Evolutionary conservation across 768 basidiomycete species (phyloP).

Genomic region (Kwoniella heveanensis): DNA sequence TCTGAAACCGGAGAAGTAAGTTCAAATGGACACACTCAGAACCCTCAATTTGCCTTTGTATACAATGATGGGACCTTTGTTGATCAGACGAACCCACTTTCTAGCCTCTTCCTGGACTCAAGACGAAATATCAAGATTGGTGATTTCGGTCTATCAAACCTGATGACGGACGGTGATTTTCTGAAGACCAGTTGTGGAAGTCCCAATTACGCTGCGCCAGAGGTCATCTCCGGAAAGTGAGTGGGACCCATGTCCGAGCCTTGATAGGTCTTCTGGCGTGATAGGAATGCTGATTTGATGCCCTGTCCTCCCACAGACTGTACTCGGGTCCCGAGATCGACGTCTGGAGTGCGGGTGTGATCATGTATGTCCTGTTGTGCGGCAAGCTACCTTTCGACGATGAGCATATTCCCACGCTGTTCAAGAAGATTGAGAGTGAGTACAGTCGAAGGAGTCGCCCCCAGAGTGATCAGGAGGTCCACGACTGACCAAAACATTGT

Average conservation of each 20-base stretch:
- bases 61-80: too few relatives aligned
- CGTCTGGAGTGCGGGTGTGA: constrained; percentile 98
- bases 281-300: neutral
- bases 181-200: constrained; percentile 96
- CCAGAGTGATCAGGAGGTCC: neutral
- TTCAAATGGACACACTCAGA: too few relatives aligned
- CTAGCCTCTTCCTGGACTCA: constrained; percentile 56
- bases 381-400: constrained; percentile 96
- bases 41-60: too few relatives aligned
- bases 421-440: constrained; percentile 85
- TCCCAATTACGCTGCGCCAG: constrained; percentile 98
- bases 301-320: constrained; percentile 56
- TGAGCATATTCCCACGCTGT: constrained; percentile 87
- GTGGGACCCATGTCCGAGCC: constrained; percentile 27
- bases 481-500: neutral
- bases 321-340: constrained; percentile 99
- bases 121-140: constrained; percentile 80
- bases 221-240: constrained; percentile 87
- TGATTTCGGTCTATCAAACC: constrained; percentile 96
- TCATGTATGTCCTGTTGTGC: constrained; percentile 96
- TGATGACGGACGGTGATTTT: constrained; percentile 95
- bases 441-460: neutral
- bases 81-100: constrained; percentile 37
- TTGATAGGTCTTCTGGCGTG: neutral
- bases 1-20: constrained; percentile 89